Evolutionary conservation across 441 rosid species (phyloP).

Genomic region (Erodium chrysanthum): DNA sequence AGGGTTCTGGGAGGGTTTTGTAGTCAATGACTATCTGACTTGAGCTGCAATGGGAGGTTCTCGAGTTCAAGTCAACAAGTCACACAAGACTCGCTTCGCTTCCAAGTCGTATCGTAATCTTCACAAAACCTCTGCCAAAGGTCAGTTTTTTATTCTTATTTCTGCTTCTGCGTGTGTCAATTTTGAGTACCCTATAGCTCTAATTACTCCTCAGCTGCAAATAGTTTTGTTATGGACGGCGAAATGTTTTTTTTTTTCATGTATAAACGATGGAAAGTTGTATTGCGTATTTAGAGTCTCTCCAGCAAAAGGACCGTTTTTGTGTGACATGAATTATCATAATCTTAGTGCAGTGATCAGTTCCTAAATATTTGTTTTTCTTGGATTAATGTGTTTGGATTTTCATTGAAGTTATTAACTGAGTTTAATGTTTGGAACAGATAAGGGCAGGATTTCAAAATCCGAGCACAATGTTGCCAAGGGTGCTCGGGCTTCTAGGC

Average conservation of each 20-base stretch:
- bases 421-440: constrained; percentile 25
- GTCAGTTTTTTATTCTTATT: too few relatives aligned
- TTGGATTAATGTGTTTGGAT: neutral
- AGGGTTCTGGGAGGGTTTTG: constrained; percentile 18
- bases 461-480: constrained; percentile 45
- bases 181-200: too few relatives aligned
- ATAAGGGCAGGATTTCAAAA: constrained; percentile 50
- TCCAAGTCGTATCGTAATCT: constrained; percentile 75
- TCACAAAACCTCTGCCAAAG: constrained; percentile 57
- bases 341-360: neutral
- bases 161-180: too few relatives aligned
- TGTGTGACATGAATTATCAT: neutral
- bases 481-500: constrained; percentile 63
- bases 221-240: neutral
- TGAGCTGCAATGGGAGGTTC: constrained; percentile 65
- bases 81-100: constrained; percentile 74
- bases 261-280: neutral
- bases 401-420: neutral
- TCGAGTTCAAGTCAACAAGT: constrained; percentile 68
- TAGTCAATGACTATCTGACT: neutral
- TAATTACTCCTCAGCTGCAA: too few relatives aligned
- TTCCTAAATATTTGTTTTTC: neutral
- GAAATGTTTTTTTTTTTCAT: neutral
- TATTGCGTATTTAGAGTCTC: neutral
- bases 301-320: too few relatives aligned